Evolutionary conservation across 2,329 filamentous ascomycete species (phyloP), one percentile per base, ranked within the genome.

Genomic region (Aspergillus novofumigatus): DNA sequence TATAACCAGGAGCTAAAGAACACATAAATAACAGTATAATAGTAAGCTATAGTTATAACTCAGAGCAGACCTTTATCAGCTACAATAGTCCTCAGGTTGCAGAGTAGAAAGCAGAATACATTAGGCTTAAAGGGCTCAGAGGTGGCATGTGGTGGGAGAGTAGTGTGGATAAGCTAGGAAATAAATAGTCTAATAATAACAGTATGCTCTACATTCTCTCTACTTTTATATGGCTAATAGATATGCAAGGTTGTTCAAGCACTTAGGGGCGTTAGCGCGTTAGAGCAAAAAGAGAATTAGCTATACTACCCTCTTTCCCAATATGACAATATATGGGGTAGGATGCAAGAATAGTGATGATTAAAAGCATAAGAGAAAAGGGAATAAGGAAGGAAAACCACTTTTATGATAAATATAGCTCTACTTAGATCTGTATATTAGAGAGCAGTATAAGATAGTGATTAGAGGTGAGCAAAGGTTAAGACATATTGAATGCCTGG

Each of bases 61-160:
- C 80, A 0, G 71, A 65, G 0, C 79, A 80, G 53, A 84, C 83
- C 59, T 80, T 96, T 75, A 82, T 96, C 45, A 88, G 82, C 56
- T 96, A 94, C 63, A 89, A 92, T 70, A 92, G 85, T 1, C 81
- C 85, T 1, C 76, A 79, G 5, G 84, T 91, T 72, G 88, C 86
- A 4, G 78, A 79, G 60, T 72, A 76, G 62, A 97, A 96, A 79
- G 86, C 86, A 1, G 77, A 83, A 11, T 96, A 86, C 70, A 84
- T 97, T 69, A 83, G 80, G 67, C 72, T 83, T 21, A 77, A 82
- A 42, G 79, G 83, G 0, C 81, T 97, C 0, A 92, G 92, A 3
- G 92, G 93, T 17, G 90, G 83, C n/a, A 97, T 97, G 92, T 97
- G 91, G 91, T 95, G 90, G 90, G 92, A 97, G 77, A 90, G 86